Base-by-base conservation (phyloP, 495 filamentous ascomycete species). In the Lasiosphaeriaceae sp. region DNA sequence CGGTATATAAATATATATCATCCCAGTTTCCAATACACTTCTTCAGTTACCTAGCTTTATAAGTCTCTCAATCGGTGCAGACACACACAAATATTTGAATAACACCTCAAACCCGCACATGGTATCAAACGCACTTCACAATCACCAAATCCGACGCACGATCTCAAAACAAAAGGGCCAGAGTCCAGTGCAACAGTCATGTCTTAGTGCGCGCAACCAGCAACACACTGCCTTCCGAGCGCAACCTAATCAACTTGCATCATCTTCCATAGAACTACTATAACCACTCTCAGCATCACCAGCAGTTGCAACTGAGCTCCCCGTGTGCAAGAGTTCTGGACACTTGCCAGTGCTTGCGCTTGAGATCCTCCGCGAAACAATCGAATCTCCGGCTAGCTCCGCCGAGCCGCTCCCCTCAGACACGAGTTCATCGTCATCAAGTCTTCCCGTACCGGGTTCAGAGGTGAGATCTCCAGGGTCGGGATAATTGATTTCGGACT, bases 281-380 rank as follows among this genome's bases (percentile, higher is more conserved):
- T 72, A 74, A 5, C 69, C 73, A 57, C 75, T 79, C 37, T 58
- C 68, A 26, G 70, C 71, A 26, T 68, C 74, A 49, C 74, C 72
- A 11, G 74, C 70, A 20, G 77, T 79, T 2, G 73, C 75, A 22
- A 62, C 74, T 19, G 71, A 77, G 48, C 77, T 77, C 19, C 66
- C 74, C 16, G 74, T 74, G 29, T 61, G 60, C 9, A 67, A 7
- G 12, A 52, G 20, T 8, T 63, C 44, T 34, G 34, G 35, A 1
- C 14, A 37, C 39, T 47, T 48, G 55, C 29, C 58, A 50, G 54
- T 43, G 62, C 50, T 51, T 21, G 58, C 50, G 21, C 24, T 56
- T 47, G 41, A 12, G 22, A 49, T 19, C 16, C 41, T 52, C 39
- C 44, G 20, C 17, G 22, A 3, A 26, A 24, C 1, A 22, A n/a